Conservation (phyloP, 306 rosid genomes). For the Vigna angularis region DNA sequence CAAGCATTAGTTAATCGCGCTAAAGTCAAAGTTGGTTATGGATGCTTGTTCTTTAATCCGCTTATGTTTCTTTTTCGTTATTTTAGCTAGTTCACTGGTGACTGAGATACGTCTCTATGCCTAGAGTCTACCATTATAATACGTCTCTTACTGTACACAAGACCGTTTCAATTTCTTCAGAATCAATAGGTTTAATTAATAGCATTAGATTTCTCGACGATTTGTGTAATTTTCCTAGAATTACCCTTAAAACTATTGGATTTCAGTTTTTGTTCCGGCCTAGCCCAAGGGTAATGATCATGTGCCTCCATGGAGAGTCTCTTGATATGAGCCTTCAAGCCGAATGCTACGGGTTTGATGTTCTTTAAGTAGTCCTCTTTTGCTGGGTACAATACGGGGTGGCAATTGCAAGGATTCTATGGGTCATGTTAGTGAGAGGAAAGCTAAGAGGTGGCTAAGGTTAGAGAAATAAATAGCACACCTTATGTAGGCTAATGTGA, state of each 20-base stretch:
- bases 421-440: background rate
- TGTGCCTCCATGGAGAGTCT: background rate
- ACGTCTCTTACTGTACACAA: too few relatives aligned
- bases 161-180: too few relatives aligned
- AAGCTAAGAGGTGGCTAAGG: background rate
- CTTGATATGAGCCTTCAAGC: background rate
- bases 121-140: background rate
- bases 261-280: background rate
- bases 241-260: too few relatives aligned
- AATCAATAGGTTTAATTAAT: background rate
- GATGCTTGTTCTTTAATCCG: background rate
- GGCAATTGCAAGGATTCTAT: background rate
- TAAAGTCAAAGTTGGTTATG: background rate
- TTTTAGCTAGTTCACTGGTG: background rate
- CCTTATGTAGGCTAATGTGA: background rate
- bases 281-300: background rate
- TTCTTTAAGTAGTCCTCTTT: too few relatives aligned
- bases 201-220: background rate
- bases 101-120: background rate
- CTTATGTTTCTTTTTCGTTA: background rate
- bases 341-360: background rate
- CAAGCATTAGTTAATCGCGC: background rate
- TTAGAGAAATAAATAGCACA: background rate
- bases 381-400: too few relatives aligned
- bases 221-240: background rate